Evolutionary conservation across 176 grass and related monocot genomes (phyloP).

Genomic region (Oryza rufipogon): DNA sequence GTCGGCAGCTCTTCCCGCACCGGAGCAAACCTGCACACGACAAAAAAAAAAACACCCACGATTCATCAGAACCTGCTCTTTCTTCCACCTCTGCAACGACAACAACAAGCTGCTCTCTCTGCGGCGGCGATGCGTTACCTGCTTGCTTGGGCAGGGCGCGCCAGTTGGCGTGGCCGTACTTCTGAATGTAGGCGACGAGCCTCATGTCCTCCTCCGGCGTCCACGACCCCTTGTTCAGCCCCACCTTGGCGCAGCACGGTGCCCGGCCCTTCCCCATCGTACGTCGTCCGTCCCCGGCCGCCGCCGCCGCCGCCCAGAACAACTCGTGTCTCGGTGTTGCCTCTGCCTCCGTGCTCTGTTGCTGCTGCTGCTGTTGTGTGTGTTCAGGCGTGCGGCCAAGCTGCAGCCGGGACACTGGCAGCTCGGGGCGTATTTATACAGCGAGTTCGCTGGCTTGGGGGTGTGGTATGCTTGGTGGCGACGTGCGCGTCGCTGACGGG

Average conservation of each 20-base stretch:
- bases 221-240: slow-evolving; percentile 91
- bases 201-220: slow-evolving; percentile 79
- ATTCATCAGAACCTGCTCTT: neutral
- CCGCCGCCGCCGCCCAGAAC: neutral
- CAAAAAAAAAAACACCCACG: neutral
- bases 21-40: slow-evolving; percentile 64
- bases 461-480: neutral
- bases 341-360: neutral
- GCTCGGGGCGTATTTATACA: slow-evolving; percentile 29
- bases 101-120: neutral
- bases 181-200: slow-evolving; percentile 72
- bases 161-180: slow-evolving; percentile 87
- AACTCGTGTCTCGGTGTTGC: neutral
- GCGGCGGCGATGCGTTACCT: slow-evolving; percentile 27
- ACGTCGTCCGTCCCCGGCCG: neutral
- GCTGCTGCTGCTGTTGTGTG: neutral
- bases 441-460: neutral
- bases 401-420: slow-evolving; percentile 33
- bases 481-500: neutral
- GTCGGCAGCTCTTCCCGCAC: slow-evolving; percentile 92
- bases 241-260: slow-evolving; percentile 91
- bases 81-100: neutral
- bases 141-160: slow-evolving; percentile 86
- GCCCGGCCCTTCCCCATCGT: slow-evolving; percentile 76
- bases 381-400: slow-evolving; percentile 6